Evolutionary conservation across 2,329 filamentous ascomycete genomes (phyloP), one percentile per base, ranked within the genome.

Genomic region (Ascosphaera apis): DNA sequence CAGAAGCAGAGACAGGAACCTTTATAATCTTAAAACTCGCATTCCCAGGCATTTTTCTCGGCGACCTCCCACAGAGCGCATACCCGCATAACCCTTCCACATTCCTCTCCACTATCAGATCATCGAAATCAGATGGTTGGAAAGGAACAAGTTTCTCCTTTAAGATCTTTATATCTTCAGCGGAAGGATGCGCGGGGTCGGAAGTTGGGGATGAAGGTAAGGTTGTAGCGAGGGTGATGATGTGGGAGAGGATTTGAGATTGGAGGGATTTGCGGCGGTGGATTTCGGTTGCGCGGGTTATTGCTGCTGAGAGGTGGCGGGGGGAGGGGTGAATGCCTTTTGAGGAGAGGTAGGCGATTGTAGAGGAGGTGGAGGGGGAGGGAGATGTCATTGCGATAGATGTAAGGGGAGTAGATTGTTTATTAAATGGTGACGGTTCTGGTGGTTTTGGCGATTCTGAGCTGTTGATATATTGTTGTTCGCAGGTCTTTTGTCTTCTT

Each of bases 41-140:
- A 1, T 64, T 66, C 8, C 61, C 57, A 12, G 63, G 57, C 36
- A 67, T 62, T 21, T 63, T 62, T 21, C 65, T 61, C 28, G 72
- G 72, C n/a, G 69, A 63, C 12, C 65, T 65, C 1, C 69, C 57
- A 53, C 88, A 98, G 18, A 95, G 64, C 0, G 69, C 63, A 52
- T 93, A 95, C 1, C 83, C 88, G 56, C 88, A 98, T 15, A 69
- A 65, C 31, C 67, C 69, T 45, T 80, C 75, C 44, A 81, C 76
- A 52, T 91, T 91, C 47, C 88, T 78, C 61, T 98, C 88, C 43
- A 77, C 68, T 40, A 93, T 73, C 35, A 95, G 62, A 43, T 80
- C 77, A 49, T 92, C 82, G 59, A 91, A 91, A 59, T 98, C 86
- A 36, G 68, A 66, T 1, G 84, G 81, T 51, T 86, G 80, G 56